Percentiles rank a stretch among this genome's conserved stretches.
phyloP scores from a whole-genome alignment of 2,329 filamentous ascomycete genomes.

The Hortaea sp. region DNA sequence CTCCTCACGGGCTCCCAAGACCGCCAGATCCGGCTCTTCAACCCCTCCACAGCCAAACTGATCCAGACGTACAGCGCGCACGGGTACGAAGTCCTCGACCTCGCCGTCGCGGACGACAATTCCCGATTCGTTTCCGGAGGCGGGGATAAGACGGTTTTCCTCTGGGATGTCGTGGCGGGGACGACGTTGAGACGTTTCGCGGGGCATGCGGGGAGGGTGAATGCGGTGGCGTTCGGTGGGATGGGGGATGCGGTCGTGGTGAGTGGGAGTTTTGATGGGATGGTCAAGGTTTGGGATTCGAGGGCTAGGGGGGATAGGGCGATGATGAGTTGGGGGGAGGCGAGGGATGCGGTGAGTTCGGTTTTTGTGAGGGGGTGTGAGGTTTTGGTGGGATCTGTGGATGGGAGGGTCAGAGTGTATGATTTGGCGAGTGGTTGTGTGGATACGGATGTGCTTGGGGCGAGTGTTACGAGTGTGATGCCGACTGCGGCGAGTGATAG shows the following conservation, averaged over 20 bases:
- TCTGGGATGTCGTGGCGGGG: constrained; percentile 86
- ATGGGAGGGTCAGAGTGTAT: constrained; percentile 72
- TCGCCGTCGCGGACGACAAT: constrained; percentile 66
- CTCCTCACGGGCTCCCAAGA: constrained; percentile 79
- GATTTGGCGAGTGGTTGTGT: constrained; percentile 68
- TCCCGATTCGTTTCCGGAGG: constrained; percentile 76
- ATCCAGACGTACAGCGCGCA: constrained; percentile 86
- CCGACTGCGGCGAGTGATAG: constrained; percentile 64
- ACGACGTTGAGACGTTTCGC: constrained; percentile 66
- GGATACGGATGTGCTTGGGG: constrained; percentile 52
- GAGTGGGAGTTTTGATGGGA: constrained; percentile 64
- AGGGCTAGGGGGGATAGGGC: constrained; percentile 48
- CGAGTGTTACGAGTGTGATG: constrained; percentile 60
- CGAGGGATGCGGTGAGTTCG: constrained; percentile 54
- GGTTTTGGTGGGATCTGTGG: constrained; percentile 69
- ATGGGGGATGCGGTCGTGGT: constrained; percentile 63
- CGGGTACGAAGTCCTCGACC: constrained; percentile 80
- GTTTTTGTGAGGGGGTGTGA: constrained; percentile 34
- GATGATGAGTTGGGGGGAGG: constrained; percentile 63
- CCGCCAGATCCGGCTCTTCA: constrained; percentile 77
- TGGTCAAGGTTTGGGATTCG: constrained; percentile 66
- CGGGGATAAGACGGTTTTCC: constrained; percentile 81
- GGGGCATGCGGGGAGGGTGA: constrained; percentile 57
- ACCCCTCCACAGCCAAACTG: constrained; percentile 48
- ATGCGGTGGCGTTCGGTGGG: constrained; percentile 69